A percentile compares a stretch with the other conserved stretches of the same genome.
phyloP scores from a whole-genome alignment of 257 asterid genomes.

The Nicotiana attenuata region DNA sequence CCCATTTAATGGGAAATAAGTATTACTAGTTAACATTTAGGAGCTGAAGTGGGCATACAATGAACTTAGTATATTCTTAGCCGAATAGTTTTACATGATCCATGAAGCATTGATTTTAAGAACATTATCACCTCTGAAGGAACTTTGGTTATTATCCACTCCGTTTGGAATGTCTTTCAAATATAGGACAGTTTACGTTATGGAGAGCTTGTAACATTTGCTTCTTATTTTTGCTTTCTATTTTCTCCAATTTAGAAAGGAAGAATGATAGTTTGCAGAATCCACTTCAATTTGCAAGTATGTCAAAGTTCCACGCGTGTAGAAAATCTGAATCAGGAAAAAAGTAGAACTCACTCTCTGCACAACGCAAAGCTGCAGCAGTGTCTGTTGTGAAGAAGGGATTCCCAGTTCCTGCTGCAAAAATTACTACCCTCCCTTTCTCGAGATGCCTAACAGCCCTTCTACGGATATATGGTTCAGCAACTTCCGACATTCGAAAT shows the following conservation, averaged over 20 bases:
- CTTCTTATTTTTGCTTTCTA: not conserved
- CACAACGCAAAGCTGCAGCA: slow-evolving; percentile 94
- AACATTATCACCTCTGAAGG: not conserved
- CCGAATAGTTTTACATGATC: not conserved
- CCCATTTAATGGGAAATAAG: not conserved
- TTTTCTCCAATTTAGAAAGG: not conserved
- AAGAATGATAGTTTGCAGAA: not conserved
- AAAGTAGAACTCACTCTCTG: slow-evolving; percentile 70
- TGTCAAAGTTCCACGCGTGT: not conserved
- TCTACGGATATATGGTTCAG: slow-evolving; percentile 92
- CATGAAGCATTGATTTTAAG: not conserved
- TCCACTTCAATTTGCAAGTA: not conserved
- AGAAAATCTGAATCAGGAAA: slow-evolving; percentile 3
- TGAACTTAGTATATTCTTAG: not conserved
- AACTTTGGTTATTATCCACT: not conserved
- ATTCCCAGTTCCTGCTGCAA: slow-evolving; percentile 98
- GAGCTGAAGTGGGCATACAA: not conserved
- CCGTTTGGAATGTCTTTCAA: not conserved
- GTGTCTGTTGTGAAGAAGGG: slow-evolving; percentile 99
- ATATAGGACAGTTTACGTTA: not conserved
- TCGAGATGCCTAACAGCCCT: slow-evolving; percentile 95
- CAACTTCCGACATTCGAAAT: slow-evolving; percentile 97
- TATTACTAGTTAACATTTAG: not conserved
- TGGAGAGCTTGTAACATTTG: not conserved
- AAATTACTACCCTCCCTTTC: slow-evolving; percentile 95